Percentiles rank a stretch among this genome's conserved stretches.
Conservation (phyloP, 768 basidiomycete genomes). For the Boletellus emodensis region DNA sequence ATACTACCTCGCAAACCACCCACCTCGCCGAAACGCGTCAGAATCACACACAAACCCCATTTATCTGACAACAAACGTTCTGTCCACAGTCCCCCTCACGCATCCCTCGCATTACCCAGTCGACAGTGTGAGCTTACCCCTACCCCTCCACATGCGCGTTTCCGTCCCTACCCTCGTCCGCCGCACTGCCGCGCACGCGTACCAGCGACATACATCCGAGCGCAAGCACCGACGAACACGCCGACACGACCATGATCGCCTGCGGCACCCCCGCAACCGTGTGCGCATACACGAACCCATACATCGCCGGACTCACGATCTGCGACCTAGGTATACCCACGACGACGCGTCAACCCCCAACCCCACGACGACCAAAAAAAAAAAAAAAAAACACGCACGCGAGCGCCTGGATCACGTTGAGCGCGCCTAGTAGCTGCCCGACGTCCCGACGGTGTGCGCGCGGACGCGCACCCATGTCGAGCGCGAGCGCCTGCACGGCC, state of each 20-base stretch:
- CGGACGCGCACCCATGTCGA: conserved; percentile 58
- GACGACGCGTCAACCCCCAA: no score
- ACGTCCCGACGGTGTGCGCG: conserved; percentile 45
- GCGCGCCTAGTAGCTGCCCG: conserved; percentile 75
- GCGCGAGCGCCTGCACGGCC: conserved; percentile 64
- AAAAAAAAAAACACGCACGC: conserved; percentile 36
- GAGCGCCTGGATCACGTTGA: conserved; percentile 71
- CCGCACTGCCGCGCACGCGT: conserved; percentile 14
- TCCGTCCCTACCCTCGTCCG: no score
- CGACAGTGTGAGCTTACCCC: no score
- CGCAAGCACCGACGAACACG: conserved; percentile 37
- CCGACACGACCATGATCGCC: conserved; percentile 62
- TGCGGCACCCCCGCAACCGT: conserved; percentile 70
- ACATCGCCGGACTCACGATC: conserved; percentile 69
- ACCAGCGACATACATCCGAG: conserved; percentile 47
- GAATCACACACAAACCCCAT: no score
- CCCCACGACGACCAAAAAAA: no score
- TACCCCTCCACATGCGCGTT: no score
- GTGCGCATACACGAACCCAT: conserved; percentile 63
- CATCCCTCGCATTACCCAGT: no score
- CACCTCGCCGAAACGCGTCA: no score
- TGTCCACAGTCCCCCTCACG: no score
- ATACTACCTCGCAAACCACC: no score
- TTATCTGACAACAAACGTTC: no score
- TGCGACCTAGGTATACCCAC: conserved; percentile 42